phyloP scores from a whole-genome alignment of 495 filamentous ascomycete species.

The Penicillium maclennaniae region DNA sequence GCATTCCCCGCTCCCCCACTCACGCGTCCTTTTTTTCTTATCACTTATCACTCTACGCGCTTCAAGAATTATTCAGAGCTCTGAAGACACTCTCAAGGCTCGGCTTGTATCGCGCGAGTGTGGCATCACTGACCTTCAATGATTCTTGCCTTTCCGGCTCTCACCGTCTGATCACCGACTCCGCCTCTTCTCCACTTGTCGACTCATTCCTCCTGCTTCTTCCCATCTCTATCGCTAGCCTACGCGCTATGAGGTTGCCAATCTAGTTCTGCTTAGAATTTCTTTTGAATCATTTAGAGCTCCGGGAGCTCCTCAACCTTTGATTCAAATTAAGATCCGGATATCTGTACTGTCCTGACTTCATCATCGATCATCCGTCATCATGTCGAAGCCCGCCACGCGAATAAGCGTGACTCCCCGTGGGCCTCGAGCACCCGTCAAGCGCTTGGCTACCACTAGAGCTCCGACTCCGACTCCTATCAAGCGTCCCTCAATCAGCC shows the following conservation, averaged over 20 bases:
- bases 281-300: neutral
- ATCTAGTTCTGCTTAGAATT: neutral
- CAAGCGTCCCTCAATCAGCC: conserved; percentile 35
- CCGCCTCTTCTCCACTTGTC: neutral
- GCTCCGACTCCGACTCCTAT: conserved; percentile 34
- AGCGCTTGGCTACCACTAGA: conserved; percentile 41
- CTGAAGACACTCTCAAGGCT: neutral
- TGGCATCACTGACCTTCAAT: neutral
- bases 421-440: conserved; percentile 34
- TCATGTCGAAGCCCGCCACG: conserved; percentile 31
- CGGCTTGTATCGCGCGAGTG: neutral
- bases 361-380: neutral
- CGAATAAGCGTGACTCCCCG: conserved; percentile 34
- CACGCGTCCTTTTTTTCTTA: conserved; percentile 3
- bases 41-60: conserved; percentile 13
- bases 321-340: neutral
- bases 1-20: conserved; percentile 6
- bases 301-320: neutral
- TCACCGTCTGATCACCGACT: neutral
- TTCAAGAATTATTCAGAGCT: neutral
- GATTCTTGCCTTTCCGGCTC: neutral
- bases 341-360: neutral
- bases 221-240: neutral
- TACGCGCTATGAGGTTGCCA: neutral
- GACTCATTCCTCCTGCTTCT: neutral